Percentiles rank a stretch among this genome's conserved stretches.
phyloP scores from a whole-genome alignment of 208 protist species.

The Leishmania martiniquensis region DNA sequence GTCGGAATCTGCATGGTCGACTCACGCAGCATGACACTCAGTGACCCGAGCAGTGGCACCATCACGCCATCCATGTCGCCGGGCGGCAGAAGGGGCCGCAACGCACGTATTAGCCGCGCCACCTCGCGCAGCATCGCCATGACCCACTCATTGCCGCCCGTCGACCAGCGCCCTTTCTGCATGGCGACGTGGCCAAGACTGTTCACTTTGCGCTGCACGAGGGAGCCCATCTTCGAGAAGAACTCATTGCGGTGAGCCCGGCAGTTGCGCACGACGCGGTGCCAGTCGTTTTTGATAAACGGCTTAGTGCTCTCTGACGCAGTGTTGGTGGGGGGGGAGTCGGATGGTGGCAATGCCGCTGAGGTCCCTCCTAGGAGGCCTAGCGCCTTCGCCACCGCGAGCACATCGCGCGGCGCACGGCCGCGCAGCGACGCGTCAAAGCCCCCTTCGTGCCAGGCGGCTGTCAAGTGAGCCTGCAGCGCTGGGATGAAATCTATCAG shows the following conservation, averaged over 20 bases:
- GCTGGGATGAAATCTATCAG: conserved; percentile 72
- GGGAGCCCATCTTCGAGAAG: conserved; percentile 64
- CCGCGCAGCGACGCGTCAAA: background rate
- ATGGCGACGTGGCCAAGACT: conserved; percentile 42
- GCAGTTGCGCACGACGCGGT: conserved; percentile 54
- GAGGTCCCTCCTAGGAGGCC: conserved; percentile 12
- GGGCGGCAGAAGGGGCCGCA: conserved; percentile 69
- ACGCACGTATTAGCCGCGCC: conserved; percentile 62
- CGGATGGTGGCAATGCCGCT: background rate
- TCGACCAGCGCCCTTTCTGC: conserved; percentile 49
- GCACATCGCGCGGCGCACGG: conserved; percentile 2
- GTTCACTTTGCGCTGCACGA: conserved; percentile 78
- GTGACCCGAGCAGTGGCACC: conserved; percentile 72
- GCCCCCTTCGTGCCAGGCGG: conserved; percentile 4
- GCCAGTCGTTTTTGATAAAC: conserved; percentile 70
- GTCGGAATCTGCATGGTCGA: conserved; percentile 48
- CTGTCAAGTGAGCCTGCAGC: conserved; percentile 38
- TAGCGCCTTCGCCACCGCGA: conserved; percentile 29
- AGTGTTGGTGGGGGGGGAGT: background rate
- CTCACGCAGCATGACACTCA: conserved; percentile 65
- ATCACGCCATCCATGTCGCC: conserved; percentile 70
- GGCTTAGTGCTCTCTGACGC: conserved; percentile 15
- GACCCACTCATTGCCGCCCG: conserved; percentile 81
- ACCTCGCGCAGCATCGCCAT: conserved; percentile 90
- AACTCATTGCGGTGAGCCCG: conserved; percentile 66